These are phyloP conservation scores for Lodderomyces theae DNA, from an alignment of 1,139 yeast species.

Conservation along the genomic window DNA sequence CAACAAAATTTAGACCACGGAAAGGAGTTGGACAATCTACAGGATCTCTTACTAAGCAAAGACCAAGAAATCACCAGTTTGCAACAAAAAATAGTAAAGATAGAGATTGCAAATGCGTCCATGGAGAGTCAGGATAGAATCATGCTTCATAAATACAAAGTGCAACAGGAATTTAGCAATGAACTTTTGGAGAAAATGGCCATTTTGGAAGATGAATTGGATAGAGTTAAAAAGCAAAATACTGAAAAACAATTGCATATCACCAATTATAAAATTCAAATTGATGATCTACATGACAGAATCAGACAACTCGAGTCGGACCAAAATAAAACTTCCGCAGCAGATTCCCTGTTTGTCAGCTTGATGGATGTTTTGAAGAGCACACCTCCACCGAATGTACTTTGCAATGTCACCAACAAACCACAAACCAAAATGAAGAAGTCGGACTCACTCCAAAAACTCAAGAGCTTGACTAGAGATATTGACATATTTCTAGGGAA, in stretches of 20 bases:
- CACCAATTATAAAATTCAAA: slow-evolving; percentile 36
- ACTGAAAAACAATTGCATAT: slow-evolving; percentile 33
- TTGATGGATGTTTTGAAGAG: slow-evolving; percentile 31
- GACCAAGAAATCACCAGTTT: slow-evolving; percentile 24
- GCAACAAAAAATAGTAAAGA: slow-evolving; percentile 34
- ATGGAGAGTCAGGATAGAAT: slow-evolving; percentile 42
- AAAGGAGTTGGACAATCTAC: slow-evolving; percentile 23
- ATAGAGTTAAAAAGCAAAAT: slow-evolving; percentile 29
- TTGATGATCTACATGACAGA: slow-evolving; percentile 21
- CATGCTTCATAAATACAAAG: slow-evolving; percentile 28
- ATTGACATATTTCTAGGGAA: slow-evolving; percentile 12
- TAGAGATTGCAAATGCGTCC: slow-evolving; percentile 42
- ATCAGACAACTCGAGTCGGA: slow-evolving; percentile 11
- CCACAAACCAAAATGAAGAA: slow-evolving; percentile 16
- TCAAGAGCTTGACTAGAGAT: slow-evolving; percentile 14
- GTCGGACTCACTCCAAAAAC: slow-evolving; percentile 24
- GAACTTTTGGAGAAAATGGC: slow-evolving; percentile 44
- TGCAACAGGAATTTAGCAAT: slow-evolving; percentile 38
- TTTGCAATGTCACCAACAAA: slow-evolving; percentile 2
- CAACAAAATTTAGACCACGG: slow-evolving; percentile 4
- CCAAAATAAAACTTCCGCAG: not conserved
- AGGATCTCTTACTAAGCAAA: slow-evolving; percentile 20
- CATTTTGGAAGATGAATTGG: slow-evolving; percentile 39
- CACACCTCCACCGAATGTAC: slow-evolving; percentile 28
- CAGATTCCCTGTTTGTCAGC: slow-evolving; percentile 27